Evolutionary conservation across 768 basidiomycete genomes (phyloP).

Genomic region (Hemileccinum impolitum): DNA sequence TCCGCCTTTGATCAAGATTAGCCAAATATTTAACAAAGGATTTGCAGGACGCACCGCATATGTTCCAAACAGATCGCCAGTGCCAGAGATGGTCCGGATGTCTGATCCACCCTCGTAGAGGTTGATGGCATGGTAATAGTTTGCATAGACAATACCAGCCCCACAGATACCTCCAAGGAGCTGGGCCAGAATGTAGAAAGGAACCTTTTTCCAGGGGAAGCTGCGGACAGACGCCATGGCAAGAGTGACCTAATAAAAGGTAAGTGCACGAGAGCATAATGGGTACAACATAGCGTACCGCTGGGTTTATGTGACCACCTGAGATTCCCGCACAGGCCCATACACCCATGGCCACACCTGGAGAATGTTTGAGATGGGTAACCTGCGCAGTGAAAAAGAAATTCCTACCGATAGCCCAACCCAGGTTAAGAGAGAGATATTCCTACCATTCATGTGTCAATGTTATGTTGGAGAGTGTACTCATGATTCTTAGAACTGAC

Average conservation of each 20-base stretch:
- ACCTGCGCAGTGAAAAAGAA: neutral
- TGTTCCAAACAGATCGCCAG: conserved; percentile 57
- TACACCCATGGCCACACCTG: conserved; percentile 60
- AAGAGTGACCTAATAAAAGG: conserved; percentile 55
- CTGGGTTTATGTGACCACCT: conserved; percentile 75
- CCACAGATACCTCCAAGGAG: conserved; percentile 59
- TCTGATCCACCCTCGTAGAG: conserved; percentile 54
- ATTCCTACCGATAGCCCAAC: conserved; percentile 32
- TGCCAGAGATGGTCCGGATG: conserved; percentile 54
- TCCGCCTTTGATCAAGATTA: conserved; percentile 29
- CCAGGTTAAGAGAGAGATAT: conserved; percentile 25
- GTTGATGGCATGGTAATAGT: conserved; percentile 67
- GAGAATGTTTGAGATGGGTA: neutral
- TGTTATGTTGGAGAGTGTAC: neutral
- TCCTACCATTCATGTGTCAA: conserved; percentile 15
- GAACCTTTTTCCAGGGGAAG: conserved; percentile 82
- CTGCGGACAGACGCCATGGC: conserved; percentile 63
- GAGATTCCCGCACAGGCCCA: conserved; percentile 67
- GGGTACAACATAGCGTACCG: conserved; percentile 36
- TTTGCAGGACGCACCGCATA: conserved; percentile 45
- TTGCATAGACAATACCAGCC: conserved; percentile 55
- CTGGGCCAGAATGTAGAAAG: conserved; percentile 62
- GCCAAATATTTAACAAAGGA: neutral
- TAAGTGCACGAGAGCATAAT: conserved; percentile 1
- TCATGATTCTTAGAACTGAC: conserved; percentile 36